Evolutionary conservation across 2,329 filamentous ascomycete species (phyloP).

Genomic region (Pleoardoris graminearum): DNA sequence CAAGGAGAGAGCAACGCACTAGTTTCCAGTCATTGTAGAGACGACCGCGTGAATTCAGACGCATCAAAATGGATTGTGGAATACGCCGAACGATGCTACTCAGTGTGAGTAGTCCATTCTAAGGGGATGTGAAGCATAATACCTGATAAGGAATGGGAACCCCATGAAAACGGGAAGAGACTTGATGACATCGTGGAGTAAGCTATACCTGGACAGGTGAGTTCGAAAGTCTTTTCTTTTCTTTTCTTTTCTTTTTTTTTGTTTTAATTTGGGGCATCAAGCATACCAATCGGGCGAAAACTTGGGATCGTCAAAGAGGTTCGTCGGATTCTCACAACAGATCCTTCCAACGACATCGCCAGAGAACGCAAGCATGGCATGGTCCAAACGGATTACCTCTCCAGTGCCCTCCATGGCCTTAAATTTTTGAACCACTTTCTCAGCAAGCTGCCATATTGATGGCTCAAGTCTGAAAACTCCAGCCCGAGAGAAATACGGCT

Average conservation of each 20-base stretch:
- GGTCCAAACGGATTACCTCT: slow-evolving; percentile 18
- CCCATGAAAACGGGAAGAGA: not conserved
- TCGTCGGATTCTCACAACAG: slow-evolving; percentile 18
- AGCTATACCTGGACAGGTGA: not conserved
- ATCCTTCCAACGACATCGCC: slow-evolving; percentile 33
- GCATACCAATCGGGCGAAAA: slow-evolving; percentile 16
- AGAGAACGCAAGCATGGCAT: slow-evolving; percentile 22
- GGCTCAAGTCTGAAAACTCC: slow-evolving; percentile 22
- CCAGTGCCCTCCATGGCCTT: slow-evolving; percentile 2
- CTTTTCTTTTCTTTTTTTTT: no score
- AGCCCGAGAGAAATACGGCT: slow-evolving; percentile 31
- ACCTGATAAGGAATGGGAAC: not conserved
- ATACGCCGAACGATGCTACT: no score
- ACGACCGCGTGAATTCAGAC: no score
- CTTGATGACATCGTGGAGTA: not conserved
- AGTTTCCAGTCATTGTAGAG: no score
- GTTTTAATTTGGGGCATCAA: slow-evolving; percentile 8
- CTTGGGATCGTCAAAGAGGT: slow-evolving; percentile 15
- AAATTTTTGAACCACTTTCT: slow-evolving; percentile 14
- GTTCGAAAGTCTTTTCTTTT: no score
- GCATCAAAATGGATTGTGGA: no score
- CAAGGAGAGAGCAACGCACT: no score
- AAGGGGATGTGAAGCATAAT: no score
- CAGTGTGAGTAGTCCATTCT: no score
- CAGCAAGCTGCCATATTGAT: slow-evolving; percentile 13